phyloP scores from a whole-genome alignment of 495 filamentous ascomycete species.

The Hapsidospora chrysogenum region DNA sequence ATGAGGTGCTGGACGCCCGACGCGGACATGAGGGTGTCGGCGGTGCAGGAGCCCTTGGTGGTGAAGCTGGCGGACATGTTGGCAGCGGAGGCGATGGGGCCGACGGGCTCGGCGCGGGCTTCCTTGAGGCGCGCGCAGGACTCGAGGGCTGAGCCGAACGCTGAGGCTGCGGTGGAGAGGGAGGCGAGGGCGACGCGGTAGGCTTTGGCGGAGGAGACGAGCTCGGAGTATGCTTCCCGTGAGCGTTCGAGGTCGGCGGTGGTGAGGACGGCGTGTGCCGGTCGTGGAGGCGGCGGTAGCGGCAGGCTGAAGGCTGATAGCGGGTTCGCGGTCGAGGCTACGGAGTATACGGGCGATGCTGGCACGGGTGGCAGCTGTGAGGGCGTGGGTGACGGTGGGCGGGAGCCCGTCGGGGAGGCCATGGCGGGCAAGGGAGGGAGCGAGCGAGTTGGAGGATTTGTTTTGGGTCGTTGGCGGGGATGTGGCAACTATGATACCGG shows the following conservation, averaged over 20 bases:
- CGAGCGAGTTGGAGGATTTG: too few species aligned
- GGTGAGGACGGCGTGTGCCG: slow-evolving; percentile 37
- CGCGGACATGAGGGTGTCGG: slow-evolving; percentile 37
- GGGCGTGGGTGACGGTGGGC: slow-evolving; percentile 26
- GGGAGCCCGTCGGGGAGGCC: slow-evolving; percentile 10
- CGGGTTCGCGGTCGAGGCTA: slow-evolving; percentile 41
- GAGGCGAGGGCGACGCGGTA: slow-evolving; percentile 40
- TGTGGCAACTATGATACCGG: too few species aligned
- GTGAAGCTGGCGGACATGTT: slow-evolving; percentile 29
- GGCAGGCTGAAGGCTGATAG: slow-evolving; percentile 39
- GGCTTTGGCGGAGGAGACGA: slow-evolving; percentile 38
- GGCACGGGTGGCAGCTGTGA: slow-evolving; percentile 36
- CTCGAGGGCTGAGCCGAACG: slow-evolving; percentile 44
- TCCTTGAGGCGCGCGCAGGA: slow-evolving; percentile 46
- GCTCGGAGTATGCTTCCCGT: slow-evolving; percentile 40
- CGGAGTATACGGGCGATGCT: slow-evolving; percentile 40
- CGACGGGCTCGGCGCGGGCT: slow-evolving; percentile 32
- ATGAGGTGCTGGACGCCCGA: slow-evolving; percentile 47
- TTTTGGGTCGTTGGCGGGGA: too few species aligned
- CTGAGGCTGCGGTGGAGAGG: slow-evolving; percentile 37
- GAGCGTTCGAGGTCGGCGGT: slow-evolving; percentile 43
- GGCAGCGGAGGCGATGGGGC: slow-evolving; percentile 10
- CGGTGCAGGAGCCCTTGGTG: slow-evolving; percentile 37
- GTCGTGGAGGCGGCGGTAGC: slow-evolving; percentile 35
- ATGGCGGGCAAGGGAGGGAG: slow-evolving; percentile 3